Percentiles rank a stretch among this genome's conserved stretches.
Evolutionary conservation across 2,329 filamentous ascomycete genomes (phyloP).

Genomic region (Neophaeococcomyces mojaviensis): DNA sequence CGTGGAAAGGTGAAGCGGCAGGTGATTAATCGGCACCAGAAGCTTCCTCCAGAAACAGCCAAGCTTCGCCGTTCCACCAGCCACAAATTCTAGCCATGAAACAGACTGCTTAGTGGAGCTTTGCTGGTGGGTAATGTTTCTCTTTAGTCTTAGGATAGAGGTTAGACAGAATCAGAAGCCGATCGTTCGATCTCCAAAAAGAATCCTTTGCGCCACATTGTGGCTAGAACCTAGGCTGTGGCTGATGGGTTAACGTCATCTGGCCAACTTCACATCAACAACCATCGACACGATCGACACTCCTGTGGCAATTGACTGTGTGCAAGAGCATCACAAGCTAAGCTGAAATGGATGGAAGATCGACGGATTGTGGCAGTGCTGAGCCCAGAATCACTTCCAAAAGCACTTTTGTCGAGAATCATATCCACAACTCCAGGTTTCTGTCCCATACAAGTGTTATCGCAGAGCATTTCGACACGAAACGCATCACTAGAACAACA

Average conservation of each 20-base stretch:
- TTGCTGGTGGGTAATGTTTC: not conserved
- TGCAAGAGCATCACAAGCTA: not conserved
- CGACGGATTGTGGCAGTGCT: not conserved
- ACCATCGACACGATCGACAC: not conserved
- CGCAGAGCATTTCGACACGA: not conserved
- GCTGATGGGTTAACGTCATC: too few species aligned
- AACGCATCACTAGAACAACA: not conserved
- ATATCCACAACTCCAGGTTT: not conserved
- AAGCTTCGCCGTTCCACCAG: conserved; percentile 3
- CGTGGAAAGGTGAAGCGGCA: not conserved
- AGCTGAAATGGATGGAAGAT: not conserved
- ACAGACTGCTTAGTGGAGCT: not conserved
- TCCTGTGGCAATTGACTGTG: not conserved
- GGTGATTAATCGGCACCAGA: not conserved
- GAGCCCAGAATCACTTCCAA: not conserved
- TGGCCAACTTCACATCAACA: too few species aligned
- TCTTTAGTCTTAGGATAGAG: too few species aligned
- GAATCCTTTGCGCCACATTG: too few species aligned
- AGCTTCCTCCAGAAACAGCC: too few species aligned
- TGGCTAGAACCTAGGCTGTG: too few species aligned
- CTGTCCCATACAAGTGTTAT: not conserved
- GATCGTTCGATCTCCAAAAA: too few species aligned
- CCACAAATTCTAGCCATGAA: conserved; percentile 1
- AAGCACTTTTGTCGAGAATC: not conserved
- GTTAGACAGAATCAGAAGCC: too few species aligned